Evolutionary conservation across 169 alveolate genomes (phyloP).

Genomic region (Eimeria praecox): DNA sequence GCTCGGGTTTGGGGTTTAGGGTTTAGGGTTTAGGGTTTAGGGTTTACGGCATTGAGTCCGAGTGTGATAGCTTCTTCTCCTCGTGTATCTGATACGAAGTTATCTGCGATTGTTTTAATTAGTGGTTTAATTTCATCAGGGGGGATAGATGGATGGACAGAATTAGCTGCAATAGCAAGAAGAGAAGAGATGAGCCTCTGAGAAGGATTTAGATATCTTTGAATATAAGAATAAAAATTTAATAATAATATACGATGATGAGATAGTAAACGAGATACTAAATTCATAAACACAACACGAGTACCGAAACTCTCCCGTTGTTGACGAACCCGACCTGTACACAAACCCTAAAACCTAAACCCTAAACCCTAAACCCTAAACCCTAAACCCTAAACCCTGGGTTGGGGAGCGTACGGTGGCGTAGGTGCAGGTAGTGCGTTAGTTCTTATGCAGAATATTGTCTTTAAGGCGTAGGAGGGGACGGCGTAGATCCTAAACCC

Average conservation of each 20-base stretch:
- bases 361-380: constrained; percentile 7
- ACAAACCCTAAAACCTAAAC: not conserved
- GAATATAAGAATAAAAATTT: constrained; percentile 89
- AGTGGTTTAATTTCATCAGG: constrained; percentile 92
- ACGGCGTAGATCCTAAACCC: not conserved
- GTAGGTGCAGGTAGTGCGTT: not conserved
- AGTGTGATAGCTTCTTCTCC: constrained; percentile 88
- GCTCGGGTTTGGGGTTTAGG: not conserved
- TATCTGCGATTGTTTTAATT: constrained; percentile 89
- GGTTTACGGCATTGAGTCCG: constrained; percentile 91
- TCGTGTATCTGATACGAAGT: constrained; percentile 91
- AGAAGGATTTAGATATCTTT: constrained; percentile 88
- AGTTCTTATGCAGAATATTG: not conserved
- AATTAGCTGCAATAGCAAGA: constrained; percentile 91
- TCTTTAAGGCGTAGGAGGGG: not conserved
- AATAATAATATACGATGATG: constrained; percentile 90
- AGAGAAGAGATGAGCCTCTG: constrained; percentile 89
- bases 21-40: constrained; percentile 27
- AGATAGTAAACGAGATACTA: constrained; percentile 92
- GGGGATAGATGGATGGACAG: constrained; percentile 93
- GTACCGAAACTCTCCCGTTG: constrained; percentile 87
- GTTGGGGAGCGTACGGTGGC: not conserved
- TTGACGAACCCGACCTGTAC: constrained; percentile 71
- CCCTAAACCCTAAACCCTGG: constrained; percentile 27
- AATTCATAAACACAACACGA: constrained; percentile 88